A percentile compares a stretch with the other conserved stretches of the same genome.
These are phyloP conservation scores for Calonectria crousiana DNA, from an alignment of 2,329 filamentous ascomycete genomes.

Conservation along the genomic window DNA sequence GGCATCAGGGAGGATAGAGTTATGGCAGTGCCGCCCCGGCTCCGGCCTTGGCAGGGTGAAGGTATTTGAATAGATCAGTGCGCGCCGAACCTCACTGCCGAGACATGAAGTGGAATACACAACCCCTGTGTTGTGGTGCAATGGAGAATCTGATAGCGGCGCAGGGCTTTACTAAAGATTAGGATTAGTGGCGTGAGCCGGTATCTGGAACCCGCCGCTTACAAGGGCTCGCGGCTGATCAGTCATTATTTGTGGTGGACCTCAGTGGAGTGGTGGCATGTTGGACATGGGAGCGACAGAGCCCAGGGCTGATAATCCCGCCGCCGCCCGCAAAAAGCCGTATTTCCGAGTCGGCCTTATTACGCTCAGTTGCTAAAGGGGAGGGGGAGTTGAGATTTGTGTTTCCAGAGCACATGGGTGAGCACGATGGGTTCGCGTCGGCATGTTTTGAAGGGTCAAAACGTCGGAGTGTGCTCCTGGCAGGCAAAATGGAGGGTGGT, in stretches of 20 bases:
- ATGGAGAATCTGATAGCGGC: background rate
- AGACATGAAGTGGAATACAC: background rate
- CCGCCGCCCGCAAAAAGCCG: background rate
- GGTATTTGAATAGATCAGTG: background rate
- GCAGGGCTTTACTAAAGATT: slow-evolving; percentile 5
- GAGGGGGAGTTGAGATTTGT: background rate
- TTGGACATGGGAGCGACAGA: background rate
- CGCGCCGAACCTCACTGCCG: background rate
- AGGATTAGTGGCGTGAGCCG: slow-evolving; percentile 1
- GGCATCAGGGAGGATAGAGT: background rate
- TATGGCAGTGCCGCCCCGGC: background rate
- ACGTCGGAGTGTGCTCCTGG: background rate
- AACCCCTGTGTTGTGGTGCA: background rate
- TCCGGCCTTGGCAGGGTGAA: background rate
- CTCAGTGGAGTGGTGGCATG: slow-evolving; percentile 6
- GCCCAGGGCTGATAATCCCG: slow-evolving; percentile 2
- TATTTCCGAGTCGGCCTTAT: slow-evolving; percentile 10
- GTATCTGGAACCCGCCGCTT: background rate
- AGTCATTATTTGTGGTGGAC: slow-evolving; percentile 1
- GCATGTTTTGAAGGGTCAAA: background rate
- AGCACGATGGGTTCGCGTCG: background rate
- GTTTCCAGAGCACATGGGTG: background rate
- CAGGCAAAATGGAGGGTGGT: background rate
- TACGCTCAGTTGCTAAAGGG: background rate
- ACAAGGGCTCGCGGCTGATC: background rate